Evolutionary conservation across 1,284 basidiomycete genomes (phyloP).

Genomic region (Kalmanozyma brasiliensis): DNA sequence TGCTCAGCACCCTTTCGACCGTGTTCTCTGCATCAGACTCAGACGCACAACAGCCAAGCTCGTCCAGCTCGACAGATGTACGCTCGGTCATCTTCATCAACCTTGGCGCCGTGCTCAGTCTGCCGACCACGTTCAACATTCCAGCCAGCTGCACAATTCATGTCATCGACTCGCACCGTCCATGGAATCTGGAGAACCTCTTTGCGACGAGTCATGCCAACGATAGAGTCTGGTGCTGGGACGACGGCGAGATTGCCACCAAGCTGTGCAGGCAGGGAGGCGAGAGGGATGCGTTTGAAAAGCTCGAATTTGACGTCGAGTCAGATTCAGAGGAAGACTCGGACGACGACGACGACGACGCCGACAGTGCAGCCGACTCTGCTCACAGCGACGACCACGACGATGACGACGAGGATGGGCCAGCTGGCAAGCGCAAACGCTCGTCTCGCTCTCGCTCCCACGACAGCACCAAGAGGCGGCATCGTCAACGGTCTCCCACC

Average conservation of each 20-base stretch:
- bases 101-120: constrained; percentile 87
- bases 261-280: constrained; percentile 37
- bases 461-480: constrained; percentile 9
- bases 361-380: constrained; percentile 53
- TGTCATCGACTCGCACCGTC: constrained; percentile 92
- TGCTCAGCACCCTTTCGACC: constrained; percentile 33
- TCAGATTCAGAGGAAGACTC: constrained; percentile 72
- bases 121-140: constrained; percentile 71
- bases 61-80: constrained; percentile 72
- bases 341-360: constrained; percentile 68
- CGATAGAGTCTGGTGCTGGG: constrained; percentile 63
- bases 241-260: constrained; percentile 60
- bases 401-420: constrained; percentile 51
- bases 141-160: constrained; percentile 74
- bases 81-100: constrained; percentile 92
- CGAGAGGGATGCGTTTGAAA: constrained; percentile 59
- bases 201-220: constrained; percentile 74
- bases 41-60: constrained; percentile 7
- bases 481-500: constrained; percentile 3
- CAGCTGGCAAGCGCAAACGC: constrained; percentile 50
- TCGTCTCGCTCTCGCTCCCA: constrained; percentile 10
- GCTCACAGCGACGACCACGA: constrained; percentile 25
- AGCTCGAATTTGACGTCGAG: constrained; percentile 61
- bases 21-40: constrained; percentile 35
- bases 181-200: constrained; percentile 87